Evolutionary conservation across 768 basidiomycete species (phyloP), one percentile per base, ranked within the genome.

Genomic region (Rhodotorula kratochvilovae): DNA sequence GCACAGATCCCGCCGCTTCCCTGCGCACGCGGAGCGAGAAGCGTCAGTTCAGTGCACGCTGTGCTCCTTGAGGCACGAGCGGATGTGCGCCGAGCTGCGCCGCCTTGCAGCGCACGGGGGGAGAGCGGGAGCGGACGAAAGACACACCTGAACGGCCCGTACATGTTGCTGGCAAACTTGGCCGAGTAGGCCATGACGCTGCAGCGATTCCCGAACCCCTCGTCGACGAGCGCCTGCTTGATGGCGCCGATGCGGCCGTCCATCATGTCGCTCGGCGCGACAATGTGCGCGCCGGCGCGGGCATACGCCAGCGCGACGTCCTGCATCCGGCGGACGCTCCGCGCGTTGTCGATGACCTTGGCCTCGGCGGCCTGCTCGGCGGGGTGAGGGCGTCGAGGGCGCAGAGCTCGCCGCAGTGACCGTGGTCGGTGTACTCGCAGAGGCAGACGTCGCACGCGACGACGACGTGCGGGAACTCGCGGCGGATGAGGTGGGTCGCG

Each of bases 231-330:
- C 6, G 84, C 85, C 48, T 86, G 84, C 80, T 99, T 99, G 81
- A 99, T 98, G 23, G 87, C 87, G 72, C 86, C 87, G 73, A 99
- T 87, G 29, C 95, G 85, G 0, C 74, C 96, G 79, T 99, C 96
- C 93, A 98, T 98, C 96, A 99, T 99, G 81, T 98, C 96, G 78
- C 93, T 96, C 13, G 96, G 96, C 3, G 96, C 96, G 67, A 99
- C 94, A 78, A 92, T 92, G 80, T 98, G 92, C 1, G 92, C 96
- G n/a, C 96, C 96, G 0, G 96, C 96, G 64, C 84, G 83, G 1
- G 94, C 96, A 75, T 99, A 99, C 78, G 85, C 87, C 57, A 98
- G 83, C 0, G 96, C 92, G 35, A 99, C 94, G 78, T 96, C 83
- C 0, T 91, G 92, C 71, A 99, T 89, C 71, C 96, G 89, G n/a